These are phyloP conservation scores for Lolium multiflorum DNA, from an alignment of 176 grass and related monocot species.

Conservation along the genomic window DNA sequence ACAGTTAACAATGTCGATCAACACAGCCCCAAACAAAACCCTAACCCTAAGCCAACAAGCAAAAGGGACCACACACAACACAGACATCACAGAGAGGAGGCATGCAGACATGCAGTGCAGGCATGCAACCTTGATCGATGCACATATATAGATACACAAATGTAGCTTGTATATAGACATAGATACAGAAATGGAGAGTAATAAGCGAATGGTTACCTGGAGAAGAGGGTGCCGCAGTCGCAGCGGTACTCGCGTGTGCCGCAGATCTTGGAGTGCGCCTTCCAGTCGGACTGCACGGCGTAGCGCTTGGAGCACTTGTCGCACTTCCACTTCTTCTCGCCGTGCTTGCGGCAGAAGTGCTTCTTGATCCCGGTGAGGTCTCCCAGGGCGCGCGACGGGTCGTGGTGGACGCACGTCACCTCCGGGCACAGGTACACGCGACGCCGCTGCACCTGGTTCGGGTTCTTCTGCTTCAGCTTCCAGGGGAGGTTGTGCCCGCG, in stretches of 20 bases:
- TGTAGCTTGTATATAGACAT: not conserved
- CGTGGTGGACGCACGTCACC: constrained; percentile 92
- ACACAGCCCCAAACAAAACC: constrained; percentile 60
- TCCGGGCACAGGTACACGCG: constrained; percentile 98
- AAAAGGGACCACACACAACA: constrained; percentile 21
- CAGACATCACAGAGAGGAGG: constrained; percentile 15
- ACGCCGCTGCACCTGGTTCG: constrained; percentile 62
- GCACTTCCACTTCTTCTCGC: constrained; percentile 99
- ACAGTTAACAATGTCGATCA: constrained; percentile 40
- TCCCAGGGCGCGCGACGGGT: constrained; percentile 87
- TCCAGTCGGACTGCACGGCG: constrained; percentile 97
- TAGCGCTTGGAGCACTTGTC: constrained; percentile 99
- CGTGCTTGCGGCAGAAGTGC: constrained; percentile 99
- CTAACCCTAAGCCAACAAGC: constrained; percentile 60
- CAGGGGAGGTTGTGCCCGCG: constrained; percentile 98
- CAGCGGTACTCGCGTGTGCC: constrained; percentile 98
- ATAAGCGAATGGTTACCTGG: constrained; percentile 48
- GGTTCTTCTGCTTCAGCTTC: constrained; percentile 98
- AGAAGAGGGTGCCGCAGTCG: constrained; percentile 99
- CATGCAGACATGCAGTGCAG: constrained; percentile 58
- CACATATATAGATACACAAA: not conserved
- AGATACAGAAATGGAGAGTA: not conserved
- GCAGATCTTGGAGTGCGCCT: constrained; percentile 99
- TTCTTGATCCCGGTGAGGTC: constrained; percentile 99
- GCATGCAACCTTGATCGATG: not conserved